phyloP scores from a whole-genome alignment of 345 rosid genomes.

The Gossypium australe region DNA sequence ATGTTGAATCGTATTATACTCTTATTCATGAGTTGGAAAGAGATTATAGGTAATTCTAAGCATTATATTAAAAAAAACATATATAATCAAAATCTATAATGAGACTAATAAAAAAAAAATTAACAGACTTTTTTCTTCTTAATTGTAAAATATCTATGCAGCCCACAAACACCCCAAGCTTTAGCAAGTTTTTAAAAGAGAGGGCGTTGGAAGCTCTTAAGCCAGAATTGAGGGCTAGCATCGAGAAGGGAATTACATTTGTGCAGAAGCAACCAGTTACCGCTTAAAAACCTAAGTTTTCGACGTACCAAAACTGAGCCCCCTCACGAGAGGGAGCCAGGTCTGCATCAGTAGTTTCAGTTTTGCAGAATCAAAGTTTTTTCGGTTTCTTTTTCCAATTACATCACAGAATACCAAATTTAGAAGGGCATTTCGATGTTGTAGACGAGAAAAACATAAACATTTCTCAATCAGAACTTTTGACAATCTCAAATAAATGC shows the following conservation, averaged over 20 bases:
- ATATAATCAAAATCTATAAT: too few relatives aligned
- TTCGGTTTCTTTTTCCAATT: not conserved
- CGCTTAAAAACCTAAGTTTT: constrained; percentile 27
- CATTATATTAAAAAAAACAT: too few relatives aligned
- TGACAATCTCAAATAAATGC: not conserved
- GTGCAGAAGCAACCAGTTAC: constrained; percentile 50
- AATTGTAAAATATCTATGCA: too few relatives aligned
- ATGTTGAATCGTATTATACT: too few relatives aligned
- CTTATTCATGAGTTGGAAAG: accelerated
- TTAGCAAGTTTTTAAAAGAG: constrained; percentile 22
- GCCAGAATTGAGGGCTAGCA: constrained; percentile 74
- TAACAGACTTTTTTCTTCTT: too few relatives aligned
- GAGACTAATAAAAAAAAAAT: too few relatives aligned
- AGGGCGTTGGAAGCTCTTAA: constrained; percentile 73
- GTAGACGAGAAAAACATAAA: constrained; percentile 17
- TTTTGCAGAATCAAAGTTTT: constrained; percentile 28
- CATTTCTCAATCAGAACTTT: not conserved
- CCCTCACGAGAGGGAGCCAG: not conserved
- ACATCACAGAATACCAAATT: not conserved
- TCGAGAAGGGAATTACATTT: constrained; percentile 72
- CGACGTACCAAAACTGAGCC: not conserved
- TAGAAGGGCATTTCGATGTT: constrained; percentile 20
- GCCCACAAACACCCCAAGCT: too few relatives aligned
- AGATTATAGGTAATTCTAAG: accelerated
- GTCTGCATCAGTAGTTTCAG: constrained; percentile 19